These are phyloP conservation scores for Lentinula edodes DNA, from an alignment of 768 basidiomycete genomes.

Conservation along the genomic window DNA sequence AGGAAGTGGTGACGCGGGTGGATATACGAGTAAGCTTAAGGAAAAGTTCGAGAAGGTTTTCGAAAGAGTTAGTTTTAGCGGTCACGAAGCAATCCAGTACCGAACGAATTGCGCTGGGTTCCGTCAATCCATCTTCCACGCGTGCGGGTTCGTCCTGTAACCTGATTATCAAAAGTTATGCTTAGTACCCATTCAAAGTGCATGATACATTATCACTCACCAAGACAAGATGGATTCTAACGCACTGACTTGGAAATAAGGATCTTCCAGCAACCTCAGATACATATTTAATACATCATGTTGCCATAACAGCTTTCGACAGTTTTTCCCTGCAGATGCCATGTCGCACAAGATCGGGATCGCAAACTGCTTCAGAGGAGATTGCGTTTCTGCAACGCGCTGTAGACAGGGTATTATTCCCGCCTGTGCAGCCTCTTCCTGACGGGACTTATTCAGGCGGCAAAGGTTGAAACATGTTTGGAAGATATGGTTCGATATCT, in stretches of 20 bases:
- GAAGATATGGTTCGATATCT: constrained; percentile 96
- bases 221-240: constrained; percentile 88
- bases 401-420: constrained; percentile 92
- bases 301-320: constrained; percentile 87
- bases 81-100: constrained; percentile 77
- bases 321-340: constrained; percentile 91
- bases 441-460: constrained; percentile 86
- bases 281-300: constrained; percentile 87
- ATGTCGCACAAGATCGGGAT: constrained; percentile 95
- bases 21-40: constrained; percentile 89
- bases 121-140: constrained; percentile 84
- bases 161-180: constrained; percentile 37
- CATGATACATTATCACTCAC: constrained; percentile 33
- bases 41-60: constrained; percentile 87
- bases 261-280: constrained; percentile 70
- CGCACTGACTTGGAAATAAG: constrained; percentile 89
- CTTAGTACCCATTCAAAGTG: not conserved
- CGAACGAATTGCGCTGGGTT: constrained; percentile 56
- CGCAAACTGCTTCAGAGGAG: constrained; percentile 95
- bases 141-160: constrained; percentile 92
- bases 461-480: constrained; percentile 97
- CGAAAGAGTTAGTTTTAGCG: constrained; percentile 86
- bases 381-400: constrained; percentile 80
- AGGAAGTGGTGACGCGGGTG: constrained; percentile 60
- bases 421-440: constrained; percentile 95